Base-by-base conservation (phyloP, 2,329 filamentous ascomycete species). In the Fonsecaea erecta region DNA sequence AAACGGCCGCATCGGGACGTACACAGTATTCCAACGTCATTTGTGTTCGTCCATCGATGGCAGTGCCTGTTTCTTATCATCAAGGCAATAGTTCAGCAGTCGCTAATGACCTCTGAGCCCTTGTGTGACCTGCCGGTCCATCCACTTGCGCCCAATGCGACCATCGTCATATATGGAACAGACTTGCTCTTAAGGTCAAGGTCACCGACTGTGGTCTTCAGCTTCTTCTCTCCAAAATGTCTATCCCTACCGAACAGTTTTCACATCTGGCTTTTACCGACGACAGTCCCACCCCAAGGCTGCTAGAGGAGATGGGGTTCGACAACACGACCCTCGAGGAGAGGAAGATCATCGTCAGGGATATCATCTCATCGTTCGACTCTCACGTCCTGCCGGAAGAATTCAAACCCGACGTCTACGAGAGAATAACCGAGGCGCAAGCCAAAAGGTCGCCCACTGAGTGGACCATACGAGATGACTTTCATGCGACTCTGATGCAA, bases 351-450 rank as follows among this genome's bases (percentile, higher is more conserved):
- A 32, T 62, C 1, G 48, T 69, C 40, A 74, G 76, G 60, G 81
- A 82, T 60, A 79, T 83, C 32, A 71, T 83, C 48, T 81, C 80
- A 34, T 79, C 79, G 3, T 83, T 82, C 68, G 76, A 74, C 55
- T 66, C 74, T 18, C 70, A 71, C 12, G 73, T 72, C 4, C 73
- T 82, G 3, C 79, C 79, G 2, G 77, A 80, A 40, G 78, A 81
- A 35, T 80, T 78, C 66, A 75, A 75, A 14, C 72, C 65, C 8
- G 77, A 81, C 53, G 71, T 80, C n/a, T 73, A 74, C 40, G 77
- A 78, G 52, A 74, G 74, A 26, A 73, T 73, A 3, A 71, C 71
- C 16, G 72, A 76, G 18, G 65, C 66, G 18, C 66, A 69, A 43
- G 52, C 54, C 26, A 18, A 51, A 24, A 53, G 74, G 52, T 76